Conservation (phyloP, 768 basidiomycete species). For the Phanerochaete carnosa region DNA sequence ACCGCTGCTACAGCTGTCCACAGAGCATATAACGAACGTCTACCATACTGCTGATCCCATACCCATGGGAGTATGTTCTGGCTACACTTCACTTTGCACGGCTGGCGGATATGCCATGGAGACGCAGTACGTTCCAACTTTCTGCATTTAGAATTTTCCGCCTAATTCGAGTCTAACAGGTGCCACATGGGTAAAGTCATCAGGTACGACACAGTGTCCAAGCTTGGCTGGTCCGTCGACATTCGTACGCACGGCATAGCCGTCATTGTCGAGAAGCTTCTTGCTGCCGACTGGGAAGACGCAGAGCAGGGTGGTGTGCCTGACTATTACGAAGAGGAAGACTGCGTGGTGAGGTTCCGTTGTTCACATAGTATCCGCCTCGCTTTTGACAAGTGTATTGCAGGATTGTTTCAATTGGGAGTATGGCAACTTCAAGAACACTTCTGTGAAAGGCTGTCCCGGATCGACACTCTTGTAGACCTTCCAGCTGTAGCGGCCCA, state of each 20-base stretch:
- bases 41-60: conserved; percentile 96
- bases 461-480: neutral
- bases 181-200: conserved; percentile 87
- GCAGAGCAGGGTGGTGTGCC: conserved; percentile 40
- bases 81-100: conserved; percentile 72
- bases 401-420: conserved; percentile 79
- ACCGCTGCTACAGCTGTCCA: conserved; percentile 51
- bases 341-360: conserved; percentile 55
- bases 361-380: conserved; percentile 1
- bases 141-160: neutral
- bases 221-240: conserved; percentile 77
- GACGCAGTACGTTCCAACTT: conserved; percentile 38
- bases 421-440: conserved; percentile 42
- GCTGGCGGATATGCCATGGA: conserved; percentile 87
- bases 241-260: conserved; percentile 68
- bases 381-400: neutral
- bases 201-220: conserved; percentile 82
- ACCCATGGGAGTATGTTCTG: conserved; percentile 80
- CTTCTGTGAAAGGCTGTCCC: neutral
- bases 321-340: conserved; percentile 46
- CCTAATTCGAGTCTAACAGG: conserved; percentile 26
- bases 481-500: no score
- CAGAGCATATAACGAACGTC: conserved; percentile 78
- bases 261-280: conserved; percentile 65
- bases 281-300: conserved; percentile 49